Evolutionary conservation across 2,329 filamentous ascomycete species (phyloP).

Genomic region (Fusarium odoratissimum): DNA sequence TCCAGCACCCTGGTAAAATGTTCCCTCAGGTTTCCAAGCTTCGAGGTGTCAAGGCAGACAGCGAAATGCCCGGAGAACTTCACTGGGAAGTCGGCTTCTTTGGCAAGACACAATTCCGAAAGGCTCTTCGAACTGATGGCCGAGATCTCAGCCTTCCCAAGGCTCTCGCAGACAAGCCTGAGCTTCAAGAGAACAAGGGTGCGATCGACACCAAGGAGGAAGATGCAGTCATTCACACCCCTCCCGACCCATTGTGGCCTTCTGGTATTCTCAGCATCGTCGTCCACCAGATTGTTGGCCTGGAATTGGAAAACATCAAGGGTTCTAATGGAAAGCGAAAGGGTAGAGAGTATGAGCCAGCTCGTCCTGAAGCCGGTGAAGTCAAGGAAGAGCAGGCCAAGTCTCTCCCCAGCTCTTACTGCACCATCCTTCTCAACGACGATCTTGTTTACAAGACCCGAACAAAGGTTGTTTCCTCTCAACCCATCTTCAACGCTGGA

Average conservation of each 20-base stretch:
- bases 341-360: constrained; percentile 89
- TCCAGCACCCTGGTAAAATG: constrained; percentile 91
- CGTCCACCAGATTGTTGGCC: constrained; percentile 93
- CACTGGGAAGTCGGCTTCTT: constrained; percentile 98
- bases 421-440: constrained; percentile 91
- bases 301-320: constrained; percentile 91
- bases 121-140: constrained; percentile 86
- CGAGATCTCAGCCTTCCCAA: constrained; percentile 82
- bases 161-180: constrained; percentile 76
- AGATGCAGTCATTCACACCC: constrained; percentile 88
- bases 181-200: constrained; percentile 88
- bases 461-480: constrained; percentile 90
- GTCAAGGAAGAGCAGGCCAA: constrained; percentile 85
- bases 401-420: constrained; percentile 89
- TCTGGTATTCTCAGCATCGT: constrained; percentile 88
- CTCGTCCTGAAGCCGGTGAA: constrained; percentile 82
- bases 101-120: constrained; percentile 87
- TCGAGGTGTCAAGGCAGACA: constrained; percentile 83
- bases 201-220: constrained; percentile 76
- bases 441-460: constrained; percentile 93
- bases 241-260: constrained; percentile 96
- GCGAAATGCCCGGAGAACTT: constrained; percentile 90
- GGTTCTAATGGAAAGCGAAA: constrained; percentile 85
- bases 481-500: constrained; percentile 97
- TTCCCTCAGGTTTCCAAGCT: constrained; percentile 89